Evolutionary conservation across 768 basidiomycete species (phyloP).

Genomic region (Hemileccinum rubropunctum): DNA sequence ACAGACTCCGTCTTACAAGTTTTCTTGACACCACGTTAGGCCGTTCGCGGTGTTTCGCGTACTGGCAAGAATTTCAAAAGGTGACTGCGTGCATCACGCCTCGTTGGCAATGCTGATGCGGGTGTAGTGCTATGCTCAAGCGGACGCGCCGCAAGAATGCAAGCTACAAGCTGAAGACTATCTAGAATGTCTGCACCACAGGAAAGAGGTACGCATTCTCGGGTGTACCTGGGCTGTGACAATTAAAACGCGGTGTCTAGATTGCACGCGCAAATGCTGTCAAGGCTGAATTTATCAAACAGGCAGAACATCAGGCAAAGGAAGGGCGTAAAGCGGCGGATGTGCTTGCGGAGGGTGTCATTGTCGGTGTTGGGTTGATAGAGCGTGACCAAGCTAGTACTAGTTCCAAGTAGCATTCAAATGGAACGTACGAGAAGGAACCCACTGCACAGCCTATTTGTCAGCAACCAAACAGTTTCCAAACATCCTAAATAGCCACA

Average conservation of each 20-base stretch:
- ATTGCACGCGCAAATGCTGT: slow-evolving; percentile 66
- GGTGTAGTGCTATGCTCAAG: slow-evolving; percentile 81
- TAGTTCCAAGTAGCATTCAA: background rate
- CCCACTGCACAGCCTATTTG: slow-evolving; percentile 19
- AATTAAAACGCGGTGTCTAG: slow-evolving; percentile 30
- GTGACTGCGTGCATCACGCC: slow-evolving; percentile 30
- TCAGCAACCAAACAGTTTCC: slow-evolving; percentile 39
- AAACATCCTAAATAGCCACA: slow-evolving; percentile 38
- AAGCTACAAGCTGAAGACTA: slow-evolving; percentile 77
- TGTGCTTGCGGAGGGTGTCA: slow-evolving; percentile 67
- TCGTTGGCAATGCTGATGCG: slow-evolving; percentile 10
- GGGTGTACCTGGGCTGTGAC: background rate
- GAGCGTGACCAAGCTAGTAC: slow-evolving; percentile 41
- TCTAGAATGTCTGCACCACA: slow-evolving; percentile 86
- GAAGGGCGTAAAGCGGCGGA: slow-evolving; percentile 73
- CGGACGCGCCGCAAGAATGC: slow-evolving; percentile 75
- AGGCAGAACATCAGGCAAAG: slow-evolving; percentile 60
- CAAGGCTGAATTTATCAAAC: slow-evolving; percentile 67
- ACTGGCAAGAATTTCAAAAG: slow-evolving; percentile 89
- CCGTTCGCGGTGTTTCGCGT: slow-evolving; percentile 81
- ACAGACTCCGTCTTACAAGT: background rate
- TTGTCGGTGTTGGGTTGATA: slow-evolving; percentile 75
- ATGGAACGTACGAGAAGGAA: slow-evolving; percentile 12
- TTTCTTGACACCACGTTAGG: slow-evolving; percentile 41
- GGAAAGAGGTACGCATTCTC: slow-evolving; percentile 69